phyloP scores from a whole-genome alignment of 345 rosid genomes.

The Euclidium syriacum region DNA sequence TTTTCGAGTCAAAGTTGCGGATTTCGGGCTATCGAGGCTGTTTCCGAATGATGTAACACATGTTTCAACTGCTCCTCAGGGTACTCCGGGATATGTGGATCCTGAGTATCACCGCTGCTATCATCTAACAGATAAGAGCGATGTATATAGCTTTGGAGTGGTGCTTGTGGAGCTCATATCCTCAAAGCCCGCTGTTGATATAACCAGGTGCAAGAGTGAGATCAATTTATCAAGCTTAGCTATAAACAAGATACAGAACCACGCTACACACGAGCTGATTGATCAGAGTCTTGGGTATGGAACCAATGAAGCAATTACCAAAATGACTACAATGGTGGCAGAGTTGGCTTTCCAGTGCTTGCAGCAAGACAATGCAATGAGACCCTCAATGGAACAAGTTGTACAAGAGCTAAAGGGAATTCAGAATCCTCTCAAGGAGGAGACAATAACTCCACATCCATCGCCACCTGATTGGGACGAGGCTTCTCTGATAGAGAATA shows the following conservation, averaged over 20 bases:
- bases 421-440: conserved; percentile 11
- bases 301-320: conserved; percentile 33
- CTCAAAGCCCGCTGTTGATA: conserved; percentile 68
- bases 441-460: conserved; percentile 22
- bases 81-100: conserved; percentile 65
- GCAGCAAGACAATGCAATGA: conserved; percentile 50
- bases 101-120: conserved; percentile 62
- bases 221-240: conserved; percentile 59
- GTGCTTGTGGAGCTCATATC: conserved; percentile 59
- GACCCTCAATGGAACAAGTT: conserved; percentile 55
- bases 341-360: conserved; percentile 58
- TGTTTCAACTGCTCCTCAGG: conserved; percentile 68
- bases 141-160: conserved; percentile 76
- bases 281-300: conserved; percentile 47
- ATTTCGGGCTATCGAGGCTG: conserved; percentile 61
- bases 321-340: conserved; percentile 46
- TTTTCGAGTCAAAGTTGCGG: conserved; percentile 57
- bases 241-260: conserved; percentile 42
- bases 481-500: conserved; percentile 31
- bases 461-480: conserved; percentile 40
- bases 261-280: conserved; percentile 39
- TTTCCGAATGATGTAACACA: conserved; percentile 52
- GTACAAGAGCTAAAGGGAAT: conserved; percentile 41
- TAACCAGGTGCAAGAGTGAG: conserved; percentile 44
- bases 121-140: conserved; percentile 63